Base-by-base conservation (phyloP, 164 flowering plant genomes). In the Platanus orientalis region DNA sequence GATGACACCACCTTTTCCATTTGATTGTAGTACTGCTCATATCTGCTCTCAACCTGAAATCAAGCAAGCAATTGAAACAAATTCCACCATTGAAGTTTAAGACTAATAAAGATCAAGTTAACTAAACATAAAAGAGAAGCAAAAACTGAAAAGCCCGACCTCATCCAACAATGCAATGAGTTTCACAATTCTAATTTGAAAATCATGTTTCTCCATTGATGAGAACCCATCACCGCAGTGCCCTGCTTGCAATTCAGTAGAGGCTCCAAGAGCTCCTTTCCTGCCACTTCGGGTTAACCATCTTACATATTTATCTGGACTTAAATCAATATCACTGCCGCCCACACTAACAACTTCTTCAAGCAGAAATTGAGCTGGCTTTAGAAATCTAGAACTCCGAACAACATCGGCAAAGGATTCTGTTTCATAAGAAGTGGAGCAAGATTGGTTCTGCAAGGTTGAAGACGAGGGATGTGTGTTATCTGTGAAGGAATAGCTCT, bases 31-130 rank as follows among this genome's bases (percentile, higher is more conserved):
- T 92, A 92, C 53, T 79, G 80, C 71, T 88, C 90, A 39, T 82
- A 88, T 75, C 89, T 80, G 64, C 58, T 75, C 48, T 92, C 95
- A 44, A 89, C 90, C 98, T 92, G 78, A 76, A 65, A 30, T 26
- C 17, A 6, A 65, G 21, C 64, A 30, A 57, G 12, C 25, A 49
- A 27, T 48, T 57, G 36, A 58, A 26, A 34, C 1, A 21, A 48
- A 6, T 32, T 21, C 58, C 13, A 42, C 23, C 45, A 32, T 6
- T 6, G 9, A 7, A 32, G 39, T 36, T 10, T 16, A 13, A 45
- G 19, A 10, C 39, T 34, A 34, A 34, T 34, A 5, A 34, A 10
- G 34, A 14, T 30, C 17, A 4, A 25, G 11, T 32, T 29, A 27
- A 26, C 20, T 25, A 19, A 25, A 29, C 28, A 58, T 6, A 24